Evolutionary conservation across 495 filamentous ascomycete species (phyloP), one percentile per base, ranked within the genome.

Genomic region (Penicillium parvum): DNA sequence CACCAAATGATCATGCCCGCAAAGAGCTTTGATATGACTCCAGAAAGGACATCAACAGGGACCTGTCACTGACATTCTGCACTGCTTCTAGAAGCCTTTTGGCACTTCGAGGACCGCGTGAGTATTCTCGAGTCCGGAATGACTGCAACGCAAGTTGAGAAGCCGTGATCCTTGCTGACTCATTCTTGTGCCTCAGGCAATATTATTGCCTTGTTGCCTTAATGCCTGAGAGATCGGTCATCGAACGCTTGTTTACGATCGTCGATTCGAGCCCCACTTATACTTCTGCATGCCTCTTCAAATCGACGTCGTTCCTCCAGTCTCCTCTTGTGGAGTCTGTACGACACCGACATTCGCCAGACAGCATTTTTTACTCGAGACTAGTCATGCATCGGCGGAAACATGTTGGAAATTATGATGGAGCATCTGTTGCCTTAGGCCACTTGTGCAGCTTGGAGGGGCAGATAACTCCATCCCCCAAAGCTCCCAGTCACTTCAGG

Each of bases 121-220:
- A 52, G 70, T 73, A 72, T 70, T 73, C 66, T 72, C 59, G 63
- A 69, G 68, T 65, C 65, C 64, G 67, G 64, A 68, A 68, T 59
- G 58, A 51, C 49, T 49, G 47, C 57, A 66, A 63, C 63, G 66
- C 66, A 57, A 49, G 45, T 40, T 33, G 35, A 47, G 60, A 66
- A 64, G 53, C 52, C 49, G 50, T 55, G 45, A 55, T 61, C 61
- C 63, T 27, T 40, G 53, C 22, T 57, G 49, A 57, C 43, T 57
- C 50, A 58, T 27, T 12, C 11, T 10, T 2, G 4, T 8, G 32
- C 32, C 32, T 35, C 32, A 35, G 32, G 28, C 34, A 38, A 35
- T 29, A 25, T 19, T 30, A 4, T 1, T 27, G 32, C 38, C 26
- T 32, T n/a, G n/a, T n/a, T n/a, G n/a, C n/a, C n/a, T n/a, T n/a